Evolutionary conservation across 1,284 basidiomycete genomes (phyloP).

Genomic region (Pyrrhoderma lamaoense): DNA sequence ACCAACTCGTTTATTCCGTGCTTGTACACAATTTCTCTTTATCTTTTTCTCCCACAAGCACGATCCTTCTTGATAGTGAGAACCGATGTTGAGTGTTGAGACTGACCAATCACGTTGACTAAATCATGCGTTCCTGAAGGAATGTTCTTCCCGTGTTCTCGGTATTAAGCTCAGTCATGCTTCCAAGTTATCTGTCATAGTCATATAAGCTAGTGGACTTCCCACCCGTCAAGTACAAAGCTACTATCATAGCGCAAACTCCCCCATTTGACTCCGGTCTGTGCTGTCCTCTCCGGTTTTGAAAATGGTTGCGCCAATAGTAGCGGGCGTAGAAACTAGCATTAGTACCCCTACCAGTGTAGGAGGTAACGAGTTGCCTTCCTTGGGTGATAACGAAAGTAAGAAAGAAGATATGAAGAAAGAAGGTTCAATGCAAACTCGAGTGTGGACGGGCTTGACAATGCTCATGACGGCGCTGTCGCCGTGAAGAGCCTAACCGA

Average conservation of each 20-base stretch:
- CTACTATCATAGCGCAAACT: neutral
- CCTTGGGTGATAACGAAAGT: neutral
- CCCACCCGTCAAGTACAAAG: too few relatives aligned
- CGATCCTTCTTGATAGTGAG: too few relatives aligned
- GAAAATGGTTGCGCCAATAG: slow-evolving; percentile 1
- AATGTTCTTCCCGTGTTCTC: too few relatives aligned
- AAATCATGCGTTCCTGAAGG: too few relatives aligned
- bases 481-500: slow-evolving; percentile 9
- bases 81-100: too few relatives aligned
- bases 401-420: neutral
- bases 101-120: too few relatives aligned
- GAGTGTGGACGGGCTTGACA: neutral
- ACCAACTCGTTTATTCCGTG: too few relatives aligned
- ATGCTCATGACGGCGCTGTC: slow-evolving; percentile 12
- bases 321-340: neutral
- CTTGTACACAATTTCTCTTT: neutral
- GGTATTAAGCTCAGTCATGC: too few relatives aligned
- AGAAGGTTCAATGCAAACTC: neutral
- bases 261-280: slow-evolving; percentile 6
- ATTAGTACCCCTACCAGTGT: neutral
- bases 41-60: too few relatives aligned
- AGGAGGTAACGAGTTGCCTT: too few relatives aligned
- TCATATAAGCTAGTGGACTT: too few relatives aligned
- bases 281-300: slow-evolving; percentile 17
- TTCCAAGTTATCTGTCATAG: too few relatives aligned